Percentiles rank a stretch among this genome's conserved stretches.
Evolutionary conservation across 108 stramenopile species (phyloP).

Genomic region (Discostella pseudostelligera): DNA sequence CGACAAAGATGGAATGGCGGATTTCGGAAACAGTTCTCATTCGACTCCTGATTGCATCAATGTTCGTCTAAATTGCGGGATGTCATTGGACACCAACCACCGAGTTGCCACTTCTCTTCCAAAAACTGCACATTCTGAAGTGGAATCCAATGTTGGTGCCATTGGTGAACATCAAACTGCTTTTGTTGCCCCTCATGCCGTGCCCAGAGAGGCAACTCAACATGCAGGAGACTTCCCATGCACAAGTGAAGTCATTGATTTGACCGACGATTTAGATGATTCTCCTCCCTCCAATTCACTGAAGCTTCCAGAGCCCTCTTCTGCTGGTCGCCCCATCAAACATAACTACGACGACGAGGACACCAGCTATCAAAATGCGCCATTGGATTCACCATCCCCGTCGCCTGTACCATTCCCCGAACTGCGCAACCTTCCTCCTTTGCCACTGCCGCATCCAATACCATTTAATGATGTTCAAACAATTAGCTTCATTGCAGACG

Average conservation of each 20-base stretch:
- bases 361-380: not conserved
- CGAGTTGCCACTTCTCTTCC: too few species aligned
- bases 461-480: conserved; percentile 22
- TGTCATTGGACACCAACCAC: too few species aligned
- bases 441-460: conserved; percentile 16
- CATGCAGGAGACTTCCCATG: not conserved
- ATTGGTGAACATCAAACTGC: too few species aligned
- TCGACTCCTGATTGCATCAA: too few species aligned
- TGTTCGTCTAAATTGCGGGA: too few species aligned
- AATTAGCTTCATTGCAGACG: conserved; percentile 21
- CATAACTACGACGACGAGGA: not conserved
- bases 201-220: too few species aligned
- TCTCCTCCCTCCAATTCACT: not conserved
- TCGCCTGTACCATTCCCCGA: conserved; percentile 18
- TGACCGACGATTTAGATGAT: conserved; percentile 1
- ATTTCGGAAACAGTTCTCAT: too few species aligned
- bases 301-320: not conserved
- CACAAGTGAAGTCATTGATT: not conserved
- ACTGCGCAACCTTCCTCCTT: conserved; percentile 14
- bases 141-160: too few species aligned
- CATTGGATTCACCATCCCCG: conserved; percentile 26
- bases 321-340: not conserved
- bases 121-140: too few species aligned
- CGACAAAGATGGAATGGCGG: too few species aligned
- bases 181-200: too few species aligned